A percentile compares a stretch with the other conserved stretches of the same genome.
phyloP scores from a whole-genome alignment of 371 early-diverging fungal genomes.

The Polyrhizophydium stewartii region DNA sequence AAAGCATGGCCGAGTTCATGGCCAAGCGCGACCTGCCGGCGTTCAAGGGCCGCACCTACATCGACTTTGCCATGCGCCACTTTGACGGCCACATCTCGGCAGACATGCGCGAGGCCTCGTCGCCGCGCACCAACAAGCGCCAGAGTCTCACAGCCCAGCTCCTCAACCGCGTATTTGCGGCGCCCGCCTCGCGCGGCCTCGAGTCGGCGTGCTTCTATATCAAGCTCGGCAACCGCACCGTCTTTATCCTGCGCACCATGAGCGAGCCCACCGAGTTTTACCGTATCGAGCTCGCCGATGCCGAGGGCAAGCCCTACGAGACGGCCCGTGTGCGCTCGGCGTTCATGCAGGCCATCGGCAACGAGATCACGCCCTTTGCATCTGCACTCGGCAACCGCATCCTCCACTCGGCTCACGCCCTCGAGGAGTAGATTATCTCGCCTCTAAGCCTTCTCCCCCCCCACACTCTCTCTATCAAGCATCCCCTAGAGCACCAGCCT shows the following conservation, averaged over 20 bases:
- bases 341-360: conserved; percentile 7
- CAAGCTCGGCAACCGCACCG: conserved; percentile 9
- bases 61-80: conserved; percentile 7
- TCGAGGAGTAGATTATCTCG: neutral
- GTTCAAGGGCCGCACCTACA: neutral
- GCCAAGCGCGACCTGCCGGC: neutral
- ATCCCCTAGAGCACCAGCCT: too few species aligned
- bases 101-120: conserved; percentile 3
- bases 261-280: conserved; percentile 5
- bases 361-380: conserved; percentile 1
- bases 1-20: conserved; percentile 3
- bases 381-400: neutral
- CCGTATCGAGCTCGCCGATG: conserved; percentile 10
- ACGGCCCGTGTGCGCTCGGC: conserved; percentile 2
- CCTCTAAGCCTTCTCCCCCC: too few species aligned
- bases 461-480: too few species aligned
- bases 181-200: neutral
- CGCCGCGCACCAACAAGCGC: neutral
- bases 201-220: conserved; percentile 8
- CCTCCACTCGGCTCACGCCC: neutral
- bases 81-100: conserved; percentile 7
- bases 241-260: conserved; percentile 9
- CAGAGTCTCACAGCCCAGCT: neutral
- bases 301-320: conserved; percentile 4
- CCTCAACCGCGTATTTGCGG: neutral